Evolutionary conservation across 805 yeast species (phyloP).

Genomic region (Ogataea naganishii): DNA sequence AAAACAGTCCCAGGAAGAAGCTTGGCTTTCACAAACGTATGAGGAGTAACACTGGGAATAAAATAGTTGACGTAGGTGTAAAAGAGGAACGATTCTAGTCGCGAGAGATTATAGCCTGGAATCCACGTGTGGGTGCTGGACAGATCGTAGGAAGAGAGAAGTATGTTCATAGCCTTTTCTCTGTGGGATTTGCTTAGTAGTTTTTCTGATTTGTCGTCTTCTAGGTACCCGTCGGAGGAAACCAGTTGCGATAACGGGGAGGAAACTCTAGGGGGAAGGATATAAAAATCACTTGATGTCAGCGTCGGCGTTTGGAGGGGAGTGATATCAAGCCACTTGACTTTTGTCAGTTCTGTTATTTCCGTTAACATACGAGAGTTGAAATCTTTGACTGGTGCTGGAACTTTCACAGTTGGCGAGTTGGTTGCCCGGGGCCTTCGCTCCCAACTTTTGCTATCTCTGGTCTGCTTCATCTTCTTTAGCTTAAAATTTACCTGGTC

Average conservation of each 20-base stretch:
- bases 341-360: background rate
- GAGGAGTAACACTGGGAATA: conserved; percentile 3
- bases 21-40: background rate
- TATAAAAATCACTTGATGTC: background rate
- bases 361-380: too few species aligned
- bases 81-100: conserved; percentile 3
- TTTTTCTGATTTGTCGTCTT: background rate
- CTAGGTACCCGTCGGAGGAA: background rate
- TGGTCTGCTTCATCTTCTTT: background rate
- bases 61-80: conserved; percentile 4
- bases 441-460: background rate
- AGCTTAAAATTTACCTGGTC: background rate
- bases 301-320: too few species aligned
- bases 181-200: background rate
- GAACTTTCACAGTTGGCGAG: background rate
- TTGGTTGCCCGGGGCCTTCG: background rate
- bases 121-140: conserved; percentile 3
- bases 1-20: conserved; percentile 4
- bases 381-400: background rate
- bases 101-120: conserved; percentile 2
- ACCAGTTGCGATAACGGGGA: background rate
- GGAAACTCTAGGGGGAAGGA: background rate
- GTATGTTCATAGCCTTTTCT: background rate
- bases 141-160: conserved; percentile 1
- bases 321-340: too few species aligned